Conservation (phyloP, 2,329 filamentous ascomycete species). For the Hymenotorrendiella dingleyae region DNA sequence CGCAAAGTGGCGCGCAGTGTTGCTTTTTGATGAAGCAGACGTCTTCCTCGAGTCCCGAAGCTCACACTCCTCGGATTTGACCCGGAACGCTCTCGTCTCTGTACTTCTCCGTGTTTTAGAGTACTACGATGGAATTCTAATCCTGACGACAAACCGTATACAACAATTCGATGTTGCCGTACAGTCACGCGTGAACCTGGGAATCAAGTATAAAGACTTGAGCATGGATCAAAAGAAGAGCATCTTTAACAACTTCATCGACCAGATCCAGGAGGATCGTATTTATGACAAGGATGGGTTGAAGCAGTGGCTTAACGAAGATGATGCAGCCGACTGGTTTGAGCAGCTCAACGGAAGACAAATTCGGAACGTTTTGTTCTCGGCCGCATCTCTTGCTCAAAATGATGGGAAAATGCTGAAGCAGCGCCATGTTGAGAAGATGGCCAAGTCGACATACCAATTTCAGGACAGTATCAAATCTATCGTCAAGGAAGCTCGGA, state of each 20-base stretch:
- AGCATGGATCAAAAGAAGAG: neutral
- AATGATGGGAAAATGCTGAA: too few relatives aligned
- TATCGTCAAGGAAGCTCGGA: too few relatives aligned
- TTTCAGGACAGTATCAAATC: too few relatives aligned
- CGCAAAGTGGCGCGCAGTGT: neutral
- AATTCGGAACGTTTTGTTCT: neutral
- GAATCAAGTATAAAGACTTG: neutral
- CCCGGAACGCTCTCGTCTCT: conserved; percentile 33
- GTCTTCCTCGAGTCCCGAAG: neutral
- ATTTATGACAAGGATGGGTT: neutral
- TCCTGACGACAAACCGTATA: neutral
- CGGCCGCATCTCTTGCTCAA: too few relatives aligned
- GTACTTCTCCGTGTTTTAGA: neutral
- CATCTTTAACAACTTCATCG: neutral
- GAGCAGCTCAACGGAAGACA: neutral
- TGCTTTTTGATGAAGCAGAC: neutral
- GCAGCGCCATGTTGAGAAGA: too few relatives aligned
- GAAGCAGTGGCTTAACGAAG: neutral
- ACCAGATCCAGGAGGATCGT: neutral
- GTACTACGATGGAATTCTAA: neutral
- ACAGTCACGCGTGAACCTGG: neutral
- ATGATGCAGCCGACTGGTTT: neutral
- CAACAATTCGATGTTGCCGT: neutral
- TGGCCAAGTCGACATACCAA: too few relatives aligned
- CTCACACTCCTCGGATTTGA: conserved; percentile 23